phyloP scores from a whole-genome alignment of 148 eudicot genomes.

The Hydrangea macrophylla region DNA sequence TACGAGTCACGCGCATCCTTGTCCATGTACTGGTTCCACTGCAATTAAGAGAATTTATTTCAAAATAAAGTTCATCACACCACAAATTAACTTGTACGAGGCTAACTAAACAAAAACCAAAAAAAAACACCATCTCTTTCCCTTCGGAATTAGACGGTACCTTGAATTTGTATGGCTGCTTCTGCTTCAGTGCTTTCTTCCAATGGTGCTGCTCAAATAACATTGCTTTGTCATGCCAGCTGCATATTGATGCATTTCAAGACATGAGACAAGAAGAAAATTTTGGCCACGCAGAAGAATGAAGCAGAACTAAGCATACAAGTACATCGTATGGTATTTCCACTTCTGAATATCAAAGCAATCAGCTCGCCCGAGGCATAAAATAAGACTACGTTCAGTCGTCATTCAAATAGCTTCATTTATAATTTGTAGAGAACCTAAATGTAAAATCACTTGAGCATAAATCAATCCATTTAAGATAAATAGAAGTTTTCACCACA shows the following conservation, averaged over 20 bases:
- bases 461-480: too few relatives aligned
- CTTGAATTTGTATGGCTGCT: conserved; percentile 70
- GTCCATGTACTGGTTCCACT: conserved; percentile 71
- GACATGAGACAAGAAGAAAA: not conserved
- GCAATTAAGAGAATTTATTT: conserved; percentile 22
- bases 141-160: conserved; percentile 23
- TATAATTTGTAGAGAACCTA: too few relatives aligned
- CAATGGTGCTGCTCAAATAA: conserved; percentile 83
- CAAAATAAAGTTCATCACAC: not conserved
- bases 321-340: not conserved
- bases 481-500: too few relatives aligned
- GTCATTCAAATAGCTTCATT: not conserved
- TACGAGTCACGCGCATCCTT: conserved; percentile 57
- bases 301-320: not conserved
- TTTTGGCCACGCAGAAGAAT: not conserved
- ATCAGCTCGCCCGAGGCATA: not conserved
- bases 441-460: too few relatives aligned
- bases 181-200: conserved; percentile 78
- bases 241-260: conserved; percentile 29
- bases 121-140: not conserved
- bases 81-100: too few relatives aligned
- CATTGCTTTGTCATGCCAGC: conserved; percentile 97
- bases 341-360: not conserved
- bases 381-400: not conserved
- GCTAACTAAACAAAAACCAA: too few relatives aligned